phyloP scores from a whole-genome alignment of 2,329 filamentous ascomycete species.

The Xylariaceae sp. region DNA sequence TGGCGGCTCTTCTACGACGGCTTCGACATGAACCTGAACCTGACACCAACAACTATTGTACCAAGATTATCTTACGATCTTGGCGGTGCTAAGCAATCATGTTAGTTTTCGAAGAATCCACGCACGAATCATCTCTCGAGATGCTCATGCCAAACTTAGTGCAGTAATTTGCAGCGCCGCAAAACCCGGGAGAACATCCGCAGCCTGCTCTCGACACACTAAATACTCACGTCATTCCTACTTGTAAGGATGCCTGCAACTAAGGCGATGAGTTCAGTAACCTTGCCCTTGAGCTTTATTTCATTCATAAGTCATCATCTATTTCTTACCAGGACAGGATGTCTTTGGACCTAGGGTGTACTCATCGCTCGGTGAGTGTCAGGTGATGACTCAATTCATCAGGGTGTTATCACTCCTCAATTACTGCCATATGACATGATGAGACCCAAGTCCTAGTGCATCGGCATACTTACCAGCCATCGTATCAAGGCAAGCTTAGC shows the following conservation, averaged over 20 bases:
- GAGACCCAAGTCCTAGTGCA: neutral
- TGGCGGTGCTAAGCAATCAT: neutral
- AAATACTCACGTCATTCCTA: no score
- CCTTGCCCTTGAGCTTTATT: neutral
- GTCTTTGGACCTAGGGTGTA: no score
- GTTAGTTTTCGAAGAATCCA: neutral
- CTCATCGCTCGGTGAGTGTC: no score
- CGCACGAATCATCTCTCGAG: neutral
- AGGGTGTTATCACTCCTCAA: neutral
- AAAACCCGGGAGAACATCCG: neutral
- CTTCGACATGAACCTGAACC: neutral
- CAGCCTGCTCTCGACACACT: neutral
- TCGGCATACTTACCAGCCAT: neutral
- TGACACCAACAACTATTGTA: neutral
- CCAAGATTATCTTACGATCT: constrained; percentile 1
- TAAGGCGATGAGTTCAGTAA: neutral
- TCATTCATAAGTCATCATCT: no score
- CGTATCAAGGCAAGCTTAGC: no score
- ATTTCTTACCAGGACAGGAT: no score
- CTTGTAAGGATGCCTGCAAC: no score
- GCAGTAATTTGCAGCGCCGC: neutral
- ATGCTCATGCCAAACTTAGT: neutral
- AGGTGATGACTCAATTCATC: no score
- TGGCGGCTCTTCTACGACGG: no score
- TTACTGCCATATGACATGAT: neutral